Evolutionary conservation across 345 rosid genomes (phyloP), one percentile per base, ranked within the genome.

Genomic region (Eutrema heterophyllum): DNA sequence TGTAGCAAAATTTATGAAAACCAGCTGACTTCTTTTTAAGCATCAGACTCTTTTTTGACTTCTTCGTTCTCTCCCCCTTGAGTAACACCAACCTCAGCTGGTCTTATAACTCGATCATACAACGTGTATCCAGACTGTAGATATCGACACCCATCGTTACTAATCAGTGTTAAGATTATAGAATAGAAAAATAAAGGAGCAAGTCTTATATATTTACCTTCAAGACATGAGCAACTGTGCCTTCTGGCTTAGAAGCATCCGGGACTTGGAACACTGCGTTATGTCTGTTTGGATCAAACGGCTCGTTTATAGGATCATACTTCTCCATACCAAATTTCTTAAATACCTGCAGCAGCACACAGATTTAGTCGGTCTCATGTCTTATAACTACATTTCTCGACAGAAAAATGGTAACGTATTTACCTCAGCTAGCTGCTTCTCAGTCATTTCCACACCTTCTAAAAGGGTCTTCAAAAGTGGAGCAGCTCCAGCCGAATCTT

Each of bases 381-480:
- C 46, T 63, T 32, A 14, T 43, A 53, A 13, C 27, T 13, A 62
- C 2, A 52, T 30, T 51, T 10, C 27, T 64, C 64, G 0, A 43
- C 18, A 33, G 6, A 72, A 0, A 45, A 12, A 62, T 6, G 52
- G 75, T 39, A 7, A 52, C 0, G 15, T 35, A 26, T 36, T 74
- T 79, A 91, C 98, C 90, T 89, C 95, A 16, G 52, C 80, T 40
- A 94, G 88, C 78, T 91, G 97, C 68, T 91, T 94, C 79, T 89
- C 98, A 7, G 98, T 94, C 98, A 91, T 94, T 57, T 89, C 96
- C 70, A 94, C 98, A 56, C 98, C 97, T 81, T 91, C 96, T 46
- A 91, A 73, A 70, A 94, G 93, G 4, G 96, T 89, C 73, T 87
- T 89, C 43, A 94, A 77, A 36, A 89, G 87, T 15, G 87, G 86